Percentiles rank a stretch among this genome's conserved stretches.
These are phyloP conservation scores for Taphrina wiesneri DNA, from an alignment of 1,139 yeast species.

Conservation along the genomic window DNA sequence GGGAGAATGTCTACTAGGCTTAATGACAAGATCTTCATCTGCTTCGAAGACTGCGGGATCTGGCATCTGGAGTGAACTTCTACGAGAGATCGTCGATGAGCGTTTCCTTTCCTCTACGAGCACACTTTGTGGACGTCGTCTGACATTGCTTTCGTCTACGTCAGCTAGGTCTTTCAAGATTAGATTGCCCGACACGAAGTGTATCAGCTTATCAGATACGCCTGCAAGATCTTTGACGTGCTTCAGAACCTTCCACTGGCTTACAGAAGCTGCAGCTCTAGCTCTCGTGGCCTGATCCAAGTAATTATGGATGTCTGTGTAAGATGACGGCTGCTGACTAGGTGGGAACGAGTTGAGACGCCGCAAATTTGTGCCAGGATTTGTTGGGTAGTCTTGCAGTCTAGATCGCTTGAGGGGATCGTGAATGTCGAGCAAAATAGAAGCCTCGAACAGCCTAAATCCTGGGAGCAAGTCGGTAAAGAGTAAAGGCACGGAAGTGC, in stretches of 20 bases:
- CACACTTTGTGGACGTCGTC: constrained; percentile 25
- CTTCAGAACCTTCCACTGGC: constrained; percentile 54
- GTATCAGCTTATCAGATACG: constrained; percentile 56
- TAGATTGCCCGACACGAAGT: constrained; percentile 45
- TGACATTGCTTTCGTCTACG: constrained; percentile 41
- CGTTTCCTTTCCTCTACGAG: constrained; percentile 21
- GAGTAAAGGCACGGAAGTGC: constrained; percentile 61
- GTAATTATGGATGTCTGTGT: constrained; percentile 48
- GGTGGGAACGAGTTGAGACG: constrained; percentile 49
- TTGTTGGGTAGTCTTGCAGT: background rate
- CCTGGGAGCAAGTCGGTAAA: constrained; percentile 58
- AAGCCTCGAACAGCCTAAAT: constrained; percentile 54
- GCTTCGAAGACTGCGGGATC: background rate
- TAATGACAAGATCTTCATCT: constrained; percentile 24
- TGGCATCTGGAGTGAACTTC: background rate
- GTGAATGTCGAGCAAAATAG: constrained; percentile 37
- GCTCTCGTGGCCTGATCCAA: constrained; percentile 47
- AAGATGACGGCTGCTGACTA: constrained; percentile 40
- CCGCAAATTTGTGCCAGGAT: constrained; percentile 39
- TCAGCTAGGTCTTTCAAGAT: constrained; percentile 56
- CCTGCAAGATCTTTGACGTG: constrained; percentile 62
- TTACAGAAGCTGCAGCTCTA: constrained; percentile 47
- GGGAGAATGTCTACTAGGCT: background rate
- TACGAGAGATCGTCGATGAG: constrained; percentile 21
- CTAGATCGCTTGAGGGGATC: constrained; percentile 21